Conservation (phyloP, 139 green algal species). For the Prasinococcaceae sp. region DNA sequence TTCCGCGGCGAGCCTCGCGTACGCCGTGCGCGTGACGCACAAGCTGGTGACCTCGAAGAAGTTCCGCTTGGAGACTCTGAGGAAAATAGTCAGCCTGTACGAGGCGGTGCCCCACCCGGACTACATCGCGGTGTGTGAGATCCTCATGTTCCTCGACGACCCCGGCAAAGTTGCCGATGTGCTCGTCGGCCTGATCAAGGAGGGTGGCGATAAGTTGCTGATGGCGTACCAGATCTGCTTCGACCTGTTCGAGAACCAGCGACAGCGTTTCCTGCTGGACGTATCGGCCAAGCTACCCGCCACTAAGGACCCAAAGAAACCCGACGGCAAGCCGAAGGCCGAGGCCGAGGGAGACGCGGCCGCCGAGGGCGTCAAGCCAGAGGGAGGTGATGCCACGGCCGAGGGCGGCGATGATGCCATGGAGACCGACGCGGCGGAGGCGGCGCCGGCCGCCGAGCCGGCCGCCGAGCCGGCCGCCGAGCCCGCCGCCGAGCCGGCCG, state of each 20-base stretch:
- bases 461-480: slow-evolving; percentile 7
- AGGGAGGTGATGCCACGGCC: slow-evolving; percentile 9
- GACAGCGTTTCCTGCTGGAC: slow-evolving; percentile 70
- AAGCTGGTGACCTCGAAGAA: slow-evolving; percentile 52
- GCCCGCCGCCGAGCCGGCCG: background rate
- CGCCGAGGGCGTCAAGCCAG: background rate
- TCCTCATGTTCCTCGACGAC: slow-evolving; percentile 84
- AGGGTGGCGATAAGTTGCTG: slow-evolving; percentile 47
- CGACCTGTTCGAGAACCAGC: slow-evolving; percentile 88
- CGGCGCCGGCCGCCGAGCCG: slow-evolving; percentile 1
- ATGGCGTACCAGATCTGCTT: slow-evolving; percentile 94
- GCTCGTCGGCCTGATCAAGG: slow-evolving; percentile 58
- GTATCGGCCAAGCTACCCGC: slow-evolving; percentile 26
- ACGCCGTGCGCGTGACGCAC: slow-evolving; percentile 67
- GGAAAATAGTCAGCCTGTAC: slow-evolving; percentile 18
- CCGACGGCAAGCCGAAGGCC: background rate
- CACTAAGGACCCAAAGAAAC: slow-evolving; percentile 4
- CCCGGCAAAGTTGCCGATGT: slow-evolving; percentile 57
- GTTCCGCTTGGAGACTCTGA: slow-evolving; percentile 49
- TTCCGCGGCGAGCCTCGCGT: slow-evolving; percentile 37
- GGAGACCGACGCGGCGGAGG: slow-evolving; percentile 14
- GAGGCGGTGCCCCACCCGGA: slow-evolving; percentile 37
- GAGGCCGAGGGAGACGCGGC: background rate
- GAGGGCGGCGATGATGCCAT: slow-evolving; percentile 20
- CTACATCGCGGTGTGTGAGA: slow-evolving; percentile 72